Base-by-base conservation (phyloP, 176 grass and related monocot species). In the Eleusine coracana region DNA sequence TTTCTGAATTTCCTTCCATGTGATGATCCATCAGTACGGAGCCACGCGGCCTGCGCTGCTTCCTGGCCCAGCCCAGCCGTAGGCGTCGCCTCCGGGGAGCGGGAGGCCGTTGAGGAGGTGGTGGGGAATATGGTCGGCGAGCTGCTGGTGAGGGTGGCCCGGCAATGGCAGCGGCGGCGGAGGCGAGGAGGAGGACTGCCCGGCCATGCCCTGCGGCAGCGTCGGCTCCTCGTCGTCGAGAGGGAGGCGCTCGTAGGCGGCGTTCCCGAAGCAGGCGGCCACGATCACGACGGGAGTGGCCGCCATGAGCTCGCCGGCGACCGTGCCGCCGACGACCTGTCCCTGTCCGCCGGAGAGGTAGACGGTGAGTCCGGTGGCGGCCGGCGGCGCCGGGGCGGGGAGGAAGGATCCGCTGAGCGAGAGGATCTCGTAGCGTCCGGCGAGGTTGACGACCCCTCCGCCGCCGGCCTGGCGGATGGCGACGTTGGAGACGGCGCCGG, bases 201-300 rank as follows among this genome's bases (percentile, higher is more conserved):
- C 80, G 7, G 71, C 58, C 40, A 89, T 27, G 65, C 79, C 85
- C 6, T 81, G 94, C n/a, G 64, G 78, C 17, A 73, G 88, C 10
- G 81, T 5, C 2, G 25, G 79, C 25, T 93, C 96, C 46, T 99
- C 96, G 66, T 99, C 91, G 9, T 90, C 96, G 27, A 96, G 85
- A 1, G 96, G 96, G 31, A 99, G 89, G 76, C 93, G 83, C 77
- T 99, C 96, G 72, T 96, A 99, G 31, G 91, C 83, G n/a, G 96
- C 91, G 93, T 98, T 95, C 31, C 93, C 91, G 83, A 98, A 98
- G 23, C 90, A 95, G 16, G 96, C 96, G 14, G 93, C 91, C 68
- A 98, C 91, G 80, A 98, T 93, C 8, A 98, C 90, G 20, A 98
- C 92, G 6, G 96, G 96, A 2, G 91, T 91, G 0, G 89, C 82